Conservation (phyloP, 768 basidiomycete species). For the Inosperma sp. region DNA sequence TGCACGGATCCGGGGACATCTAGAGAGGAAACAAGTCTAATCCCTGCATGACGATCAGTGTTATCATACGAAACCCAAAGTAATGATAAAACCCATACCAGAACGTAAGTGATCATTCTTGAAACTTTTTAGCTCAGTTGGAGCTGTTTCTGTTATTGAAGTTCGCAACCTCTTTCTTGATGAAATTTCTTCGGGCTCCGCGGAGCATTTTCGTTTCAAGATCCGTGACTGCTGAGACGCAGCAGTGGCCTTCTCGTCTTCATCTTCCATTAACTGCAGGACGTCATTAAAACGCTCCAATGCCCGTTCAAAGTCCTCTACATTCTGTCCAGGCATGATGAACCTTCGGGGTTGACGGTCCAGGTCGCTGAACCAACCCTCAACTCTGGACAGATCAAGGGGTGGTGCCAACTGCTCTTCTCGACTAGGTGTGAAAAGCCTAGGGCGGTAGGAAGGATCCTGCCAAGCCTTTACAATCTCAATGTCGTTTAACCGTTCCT, state of each 20-base stretch:
- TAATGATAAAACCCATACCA: not conserved
- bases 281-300: conserved; percentile 8
- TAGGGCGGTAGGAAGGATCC: conserved; percentile 3
- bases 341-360: conserved; percentile 9
- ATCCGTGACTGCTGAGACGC: not conserved
- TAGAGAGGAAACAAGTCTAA: conserved; percentile 3
- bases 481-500: not conserved
- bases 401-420: not conserved
- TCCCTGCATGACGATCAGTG: not conserved
- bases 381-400: not conserved
- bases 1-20: conserved; percentile 4
- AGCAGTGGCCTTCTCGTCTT: not conserved
- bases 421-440: not conserved
- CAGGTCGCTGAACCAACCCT: conserved; percentile 11
- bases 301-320: conserved; percentile 10
- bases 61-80: not conserved
- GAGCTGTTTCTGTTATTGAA: not conserved
- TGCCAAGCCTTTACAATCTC: conserved; percentile 4
- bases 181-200: too few relatives aligned
- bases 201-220: conserved; percentile 4
- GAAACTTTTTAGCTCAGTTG: not conserved
- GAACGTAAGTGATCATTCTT: conserved; percentile 8
- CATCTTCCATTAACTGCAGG: conserved; percentile 8
- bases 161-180: too few relatives aligned
- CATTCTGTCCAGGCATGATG: conserved; percentile 10